Conservation (phyloP, 495 filamentous ascomycete genomes). For the Aspergillus steynii region DNA sequence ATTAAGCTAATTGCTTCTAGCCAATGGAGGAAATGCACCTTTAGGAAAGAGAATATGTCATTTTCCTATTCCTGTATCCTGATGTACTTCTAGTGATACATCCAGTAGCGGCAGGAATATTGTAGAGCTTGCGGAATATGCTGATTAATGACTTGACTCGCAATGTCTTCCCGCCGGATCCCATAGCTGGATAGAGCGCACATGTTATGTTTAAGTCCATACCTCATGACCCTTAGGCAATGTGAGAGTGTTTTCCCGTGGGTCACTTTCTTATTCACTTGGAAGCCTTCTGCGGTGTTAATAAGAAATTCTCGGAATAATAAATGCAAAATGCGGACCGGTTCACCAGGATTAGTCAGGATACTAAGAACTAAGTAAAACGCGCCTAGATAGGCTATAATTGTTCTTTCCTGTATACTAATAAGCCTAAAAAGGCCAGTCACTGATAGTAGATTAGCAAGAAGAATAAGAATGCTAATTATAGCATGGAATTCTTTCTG, state of each 20-base stretch:
- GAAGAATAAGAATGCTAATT: conserved; percentile 28
- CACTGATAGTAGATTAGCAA: conserved; percentile 26
- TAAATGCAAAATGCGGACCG: conserved; percentile 20
- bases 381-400: conserved; percentile 14
- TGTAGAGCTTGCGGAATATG: conserved; percentile 27
- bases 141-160: conserved; percentile 14
- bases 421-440: conserved; percentile 18
- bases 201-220: conserved; percentile 35
- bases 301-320: conserved; percentile 30
- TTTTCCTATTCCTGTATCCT: conserved; percentile 19
- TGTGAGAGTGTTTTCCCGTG: not conserved
- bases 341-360: conserved; percentile 23
- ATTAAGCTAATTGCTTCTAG: conserved; percentile 43
- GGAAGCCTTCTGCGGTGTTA: conserved; percentile 18
- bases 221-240: conserved; percentile 34
- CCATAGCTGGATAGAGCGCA: conserved; percentile 31
- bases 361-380: conserved; percentile 27
- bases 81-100: conserved; percentile 38
- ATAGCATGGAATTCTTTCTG: conserved; percentile 28
- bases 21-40: conserved; percentile 45
- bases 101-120: conserved; percentile 46
- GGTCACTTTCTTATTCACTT: conserved; percentile 21
- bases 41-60: conserved; percentile 35
- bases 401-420: conserved; percentile 7
- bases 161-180: conserved; percentile 23